These are phyloP conservation scores for Debaryomyces tyrocola DNA, from an alignment of 805 yeast genomes.

Conservation along the genomic window DNA sequence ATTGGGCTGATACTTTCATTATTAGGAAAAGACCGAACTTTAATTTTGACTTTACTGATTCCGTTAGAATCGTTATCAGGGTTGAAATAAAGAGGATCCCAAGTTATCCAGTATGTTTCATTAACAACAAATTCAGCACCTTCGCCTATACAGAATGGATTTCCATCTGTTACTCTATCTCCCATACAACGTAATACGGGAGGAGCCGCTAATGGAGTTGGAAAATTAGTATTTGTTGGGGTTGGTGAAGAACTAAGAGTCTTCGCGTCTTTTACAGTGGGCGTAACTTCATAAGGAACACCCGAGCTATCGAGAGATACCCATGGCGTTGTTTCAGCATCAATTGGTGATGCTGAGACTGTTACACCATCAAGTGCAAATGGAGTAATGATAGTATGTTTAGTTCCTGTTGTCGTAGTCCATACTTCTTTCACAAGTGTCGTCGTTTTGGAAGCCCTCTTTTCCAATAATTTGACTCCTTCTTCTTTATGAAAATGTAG, in stretches of 20 bases:
- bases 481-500: too few species aligned
- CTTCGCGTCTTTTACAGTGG: constrained; percentile 13
- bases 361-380: background rate
- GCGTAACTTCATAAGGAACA: constrained; percentile 16
- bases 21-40: too few species aligned
- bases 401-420: too few species aligned
- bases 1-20: too few species aligned
- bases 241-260: constrained; percentile 40
- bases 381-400: too few species aligned
- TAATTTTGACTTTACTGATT: constrained; percentile 21
- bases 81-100: constrained; percentile 47
- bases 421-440: too few species aligned
- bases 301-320: too few species aligned
- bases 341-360: background rate
- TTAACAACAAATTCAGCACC: constrained; percentile 47
- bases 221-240: constrained; percentile 28
- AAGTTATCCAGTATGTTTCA: constrained; percentile 49
- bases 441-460: too few species aligned
- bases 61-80: constrained; percentile 17
- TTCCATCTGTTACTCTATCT: constrained; percentile 34
- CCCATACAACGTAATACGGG: constrained; percentile 47
- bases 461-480: too few species aligned
- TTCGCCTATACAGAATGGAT: constrained; percentile 45
- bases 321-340: background rate
- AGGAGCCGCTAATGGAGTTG: constrained; percentile 38